These are phyloP conservation scores for Auriculariales sp. DNA, from an alignment of 768 basidiomycete species.

Conservation along the genomic window DNA sequence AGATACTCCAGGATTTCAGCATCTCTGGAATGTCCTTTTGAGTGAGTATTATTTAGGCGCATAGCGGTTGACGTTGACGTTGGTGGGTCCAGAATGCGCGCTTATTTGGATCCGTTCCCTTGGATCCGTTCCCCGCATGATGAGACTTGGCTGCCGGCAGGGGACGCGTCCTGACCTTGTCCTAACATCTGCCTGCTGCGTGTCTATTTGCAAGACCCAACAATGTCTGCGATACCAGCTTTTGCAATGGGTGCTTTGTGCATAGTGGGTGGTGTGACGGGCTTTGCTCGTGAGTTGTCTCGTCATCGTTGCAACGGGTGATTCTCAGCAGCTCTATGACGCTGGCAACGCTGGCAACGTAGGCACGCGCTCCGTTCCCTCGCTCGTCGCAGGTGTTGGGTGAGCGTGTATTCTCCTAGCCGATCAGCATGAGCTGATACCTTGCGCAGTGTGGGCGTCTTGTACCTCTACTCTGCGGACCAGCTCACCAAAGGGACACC, in stretches of 20 bases:
- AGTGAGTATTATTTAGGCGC: too few species aligned
- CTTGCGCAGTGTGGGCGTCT: conserved; percentile 46
- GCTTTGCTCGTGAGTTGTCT: conserved; percentile 5
- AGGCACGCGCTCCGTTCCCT: conserved; percentile 64
- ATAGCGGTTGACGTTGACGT: too few species aligned
- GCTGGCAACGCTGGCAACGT: conserved; percentile 34
- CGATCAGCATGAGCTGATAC: neutral
- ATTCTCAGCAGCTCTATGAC: neutral
- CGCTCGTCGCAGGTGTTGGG: conserved; percentile 71
- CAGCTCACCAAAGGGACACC: conserved; percentile 55
- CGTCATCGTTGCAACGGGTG: neutral
- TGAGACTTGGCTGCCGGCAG: too few species aligned
- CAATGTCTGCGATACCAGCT: conserved; percentile 69
- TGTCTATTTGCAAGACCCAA: too few species aligned
- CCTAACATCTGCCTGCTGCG: too few species aligned
- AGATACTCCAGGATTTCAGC: too few species aligned
- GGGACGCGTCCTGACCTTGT: too few species aligned
- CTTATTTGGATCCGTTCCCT: too few species aligned
- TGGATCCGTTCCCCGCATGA: too few species aligned
- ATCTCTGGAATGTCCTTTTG: too few species aligned
- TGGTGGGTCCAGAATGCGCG: too few species aligned
- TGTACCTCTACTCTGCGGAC: conserved; percentile 71
- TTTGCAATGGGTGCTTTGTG: conserved; percentile 65
- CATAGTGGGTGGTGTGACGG: conserved; percentile 55
- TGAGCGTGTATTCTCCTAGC: conserved; percentile 19